Evolutionary conservation across 768 basidiomycete genomes (phyloP).

Genomic region (Leucosporidium yakuticum): DNA sequence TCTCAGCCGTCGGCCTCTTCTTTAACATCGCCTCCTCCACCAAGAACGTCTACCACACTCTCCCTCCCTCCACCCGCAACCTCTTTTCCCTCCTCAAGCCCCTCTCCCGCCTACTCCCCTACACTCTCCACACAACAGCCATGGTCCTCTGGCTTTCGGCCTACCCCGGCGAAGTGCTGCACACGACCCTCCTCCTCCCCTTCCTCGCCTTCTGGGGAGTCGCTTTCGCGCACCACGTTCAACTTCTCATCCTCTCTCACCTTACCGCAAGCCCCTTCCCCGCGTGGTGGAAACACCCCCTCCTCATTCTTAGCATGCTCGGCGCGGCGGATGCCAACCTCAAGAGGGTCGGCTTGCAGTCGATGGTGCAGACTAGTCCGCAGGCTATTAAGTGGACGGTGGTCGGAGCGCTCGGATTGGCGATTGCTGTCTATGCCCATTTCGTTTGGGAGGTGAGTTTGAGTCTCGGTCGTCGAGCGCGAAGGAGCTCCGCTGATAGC

Average conservation of each 20-base stretch:
- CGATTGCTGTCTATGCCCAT: constrained; percentile 52
- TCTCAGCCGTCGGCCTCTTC: constrained; percentile 61
- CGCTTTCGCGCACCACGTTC: constrained; percentile 60
- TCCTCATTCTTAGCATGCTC: constrained; percentile 74
- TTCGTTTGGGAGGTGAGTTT: constrained; percentile 50
- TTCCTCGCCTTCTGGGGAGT: constrained; percentile 87
- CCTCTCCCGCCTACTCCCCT: constrained; percentile 71
- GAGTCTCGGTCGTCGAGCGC: too few species aligned
- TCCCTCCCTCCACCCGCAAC: constrained; percentile 23
- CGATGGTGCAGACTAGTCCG: constrained; percentile 40
- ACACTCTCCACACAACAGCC: constrained; percentile 60
- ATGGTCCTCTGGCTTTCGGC: constrained; percentile 77
- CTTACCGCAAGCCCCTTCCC: constrained; percentile 80
- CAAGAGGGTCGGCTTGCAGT: constrained; percentile 62
- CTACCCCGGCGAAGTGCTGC: constrained; percentile 55
- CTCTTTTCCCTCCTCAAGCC: constrained; percentile 48
- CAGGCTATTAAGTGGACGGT: not conserved
- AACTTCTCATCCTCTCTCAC: constrained; percentile 87
- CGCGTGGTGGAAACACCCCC: constrained; percentile 60
- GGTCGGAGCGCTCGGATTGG: constrained; percentile 1
- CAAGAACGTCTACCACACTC: constrained; percentile 47
- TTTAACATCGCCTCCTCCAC: constrained; percentile 63
- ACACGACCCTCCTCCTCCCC: constrained; percentile 72
- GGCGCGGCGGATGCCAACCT: constrained; percentile 79
- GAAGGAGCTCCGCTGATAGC: too few species aligned